Percentiles rank a stretch among this genome's conserved stretches.
Conservation (phyloP, 768 basidiomycete species). For the Xerocomus brunneocitrinus region DNA sequence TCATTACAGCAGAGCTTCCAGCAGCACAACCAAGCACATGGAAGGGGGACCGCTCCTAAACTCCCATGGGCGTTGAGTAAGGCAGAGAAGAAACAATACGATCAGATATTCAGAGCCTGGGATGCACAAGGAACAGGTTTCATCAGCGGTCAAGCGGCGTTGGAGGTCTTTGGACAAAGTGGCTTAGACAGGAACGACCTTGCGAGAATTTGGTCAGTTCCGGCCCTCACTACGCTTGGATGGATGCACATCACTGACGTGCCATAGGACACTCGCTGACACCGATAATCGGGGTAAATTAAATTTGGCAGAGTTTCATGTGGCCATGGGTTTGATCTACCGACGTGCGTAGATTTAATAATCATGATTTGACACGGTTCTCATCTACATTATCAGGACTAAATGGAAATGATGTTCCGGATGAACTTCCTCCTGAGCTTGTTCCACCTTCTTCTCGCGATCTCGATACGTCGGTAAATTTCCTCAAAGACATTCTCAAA, state of each 20-base stretch:
- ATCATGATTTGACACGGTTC: neutral
- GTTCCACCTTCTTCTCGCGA: conserved; percentile 89
- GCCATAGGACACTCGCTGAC: conserved; percentile 82
- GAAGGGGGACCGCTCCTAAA: conserved; percentile 59
- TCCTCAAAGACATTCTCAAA: conserved; percentile 82
- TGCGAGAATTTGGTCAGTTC: conserved; percentile 83
- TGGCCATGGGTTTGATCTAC: conserved; percentile 98
- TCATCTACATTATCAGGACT: conserved; percentile 49
- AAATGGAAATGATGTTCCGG: conserved; percentile 89
- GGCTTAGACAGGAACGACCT: conserved; percentile 86
- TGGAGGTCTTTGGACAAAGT: conserved; percentile 93
- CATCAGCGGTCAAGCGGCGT: conserved; percentile 77
- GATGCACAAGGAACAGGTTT: conserved; percentile 77
- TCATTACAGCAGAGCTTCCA: conserved; percentile 82
- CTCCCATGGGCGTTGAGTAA: conserved; percentile 85
- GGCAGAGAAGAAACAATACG: conserved; percentile 94
- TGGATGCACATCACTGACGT: neutral
- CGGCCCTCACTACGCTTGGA: neutral
- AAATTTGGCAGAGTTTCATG: conserved; percentile 93
- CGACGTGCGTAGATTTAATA: conserved; percentile 59
- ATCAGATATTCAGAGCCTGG: conserved; percentile 97
- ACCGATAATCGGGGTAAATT: conserved; percentile 91
- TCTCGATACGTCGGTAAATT: conserved; percentile 83
- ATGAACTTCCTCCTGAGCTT: conserved; percentile 81
- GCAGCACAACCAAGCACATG: conserved; percentile 74